Conservation (phyloP, 371 early-diverging fungal genomes). For the Funneliformis caledonium region DNA sequence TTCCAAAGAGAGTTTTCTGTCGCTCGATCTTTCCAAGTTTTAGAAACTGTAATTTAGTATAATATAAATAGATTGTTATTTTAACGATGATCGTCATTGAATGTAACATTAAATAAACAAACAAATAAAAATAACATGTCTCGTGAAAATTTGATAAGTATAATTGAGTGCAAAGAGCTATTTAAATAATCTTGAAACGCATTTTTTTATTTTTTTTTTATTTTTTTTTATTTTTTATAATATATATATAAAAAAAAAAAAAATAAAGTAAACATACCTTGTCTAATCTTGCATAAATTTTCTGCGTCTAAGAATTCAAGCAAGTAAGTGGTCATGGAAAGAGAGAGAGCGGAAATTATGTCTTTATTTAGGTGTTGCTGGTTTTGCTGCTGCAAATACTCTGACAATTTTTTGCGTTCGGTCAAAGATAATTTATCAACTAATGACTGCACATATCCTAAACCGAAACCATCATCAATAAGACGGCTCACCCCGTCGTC, state of each 20-base stretch:
- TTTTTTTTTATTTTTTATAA: neutral
- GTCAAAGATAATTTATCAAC: neutral
- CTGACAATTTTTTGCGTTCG: slow-evolving; percentile 10
- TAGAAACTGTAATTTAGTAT: slow-evolving; percentile 2
- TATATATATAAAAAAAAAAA: too few species aligned
- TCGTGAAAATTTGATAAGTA: too few species aligned
- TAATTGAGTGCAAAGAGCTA: too few species aligned
- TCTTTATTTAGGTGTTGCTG: neutral
- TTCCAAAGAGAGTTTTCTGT: slow-evolving; percentile 33
- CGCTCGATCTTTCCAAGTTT: slow-evolving; percentile 24
- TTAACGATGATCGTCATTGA: neutral
- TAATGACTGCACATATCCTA: neutral
- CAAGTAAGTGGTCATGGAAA: neutral
- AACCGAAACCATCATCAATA: neutral
- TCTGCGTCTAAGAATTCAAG: neutral
- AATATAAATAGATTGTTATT: neutral
- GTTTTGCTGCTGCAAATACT: neutral
- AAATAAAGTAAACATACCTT: neutral
- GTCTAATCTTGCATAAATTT: slow-evolving; percentile 3
- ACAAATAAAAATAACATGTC: neutral
- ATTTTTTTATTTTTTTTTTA: neutral
- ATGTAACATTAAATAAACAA: neutral
- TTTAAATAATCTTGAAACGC: neutral
- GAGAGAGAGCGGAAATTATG: neutral
- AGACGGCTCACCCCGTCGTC: neutral